Evolutionary conservation across 352 stramenopile species (phyloP).

Genomic region (Thalassiosira exigua): DNA sequence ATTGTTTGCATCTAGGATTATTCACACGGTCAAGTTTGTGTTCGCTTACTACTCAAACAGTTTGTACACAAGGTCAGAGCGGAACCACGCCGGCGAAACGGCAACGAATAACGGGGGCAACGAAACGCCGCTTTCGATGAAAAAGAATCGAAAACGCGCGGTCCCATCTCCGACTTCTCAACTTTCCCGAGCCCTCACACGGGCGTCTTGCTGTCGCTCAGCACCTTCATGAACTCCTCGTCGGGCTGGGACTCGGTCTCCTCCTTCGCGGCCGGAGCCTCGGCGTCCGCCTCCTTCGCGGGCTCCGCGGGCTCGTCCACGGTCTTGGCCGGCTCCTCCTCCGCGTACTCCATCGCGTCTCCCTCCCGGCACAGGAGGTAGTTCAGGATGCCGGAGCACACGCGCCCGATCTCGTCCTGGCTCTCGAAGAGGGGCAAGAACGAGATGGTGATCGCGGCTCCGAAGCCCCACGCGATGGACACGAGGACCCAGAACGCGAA

Average conservation of each 20-base stretch:
- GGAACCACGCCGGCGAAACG: too few relatives aligned
- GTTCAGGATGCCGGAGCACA: conserved; percentile 64
- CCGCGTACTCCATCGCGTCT: conserved; percentile 12
- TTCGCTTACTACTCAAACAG: too few relatives aligned
- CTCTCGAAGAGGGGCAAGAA: conserved; percentile 84
- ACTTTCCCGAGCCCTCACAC: too few relatives aligned
- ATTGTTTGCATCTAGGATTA: too few relatives aligned
- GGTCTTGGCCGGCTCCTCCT: conserved; percentile 50
- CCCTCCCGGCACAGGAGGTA: conserved; percentile 32
- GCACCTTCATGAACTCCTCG: too few relatives aligned
- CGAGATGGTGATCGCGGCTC: conserved; percentile 80
- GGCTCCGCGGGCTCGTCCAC: conserved; percentile 28
- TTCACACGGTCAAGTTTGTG: too few relatives aligned
- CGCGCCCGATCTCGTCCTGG: conserved; percentile 70
- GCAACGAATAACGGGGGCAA: too few relatives aligned
- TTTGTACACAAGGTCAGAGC: too few relatives aligned
- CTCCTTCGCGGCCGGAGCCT: conserved; percentile 7
- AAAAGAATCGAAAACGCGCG: too few relatives aligned
- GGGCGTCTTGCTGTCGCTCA: too few relatives aligned
- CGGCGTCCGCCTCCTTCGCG: conserved; percentile 31
- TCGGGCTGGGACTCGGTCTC: conserved; percentile 13
- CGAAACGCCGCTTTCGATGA: too few relatives aligned
- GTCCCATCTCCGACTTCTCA: too few relatives aligned
- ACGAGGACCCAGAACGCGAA: conserved; percentile 88
- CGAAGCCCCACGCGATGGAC: conserved; percentile 86